These are phyloP conservation scores for Gymnopilus junonius DNA, from an alignment of 768 basidiomycete species.

Conservation along the genomic window DNA sequence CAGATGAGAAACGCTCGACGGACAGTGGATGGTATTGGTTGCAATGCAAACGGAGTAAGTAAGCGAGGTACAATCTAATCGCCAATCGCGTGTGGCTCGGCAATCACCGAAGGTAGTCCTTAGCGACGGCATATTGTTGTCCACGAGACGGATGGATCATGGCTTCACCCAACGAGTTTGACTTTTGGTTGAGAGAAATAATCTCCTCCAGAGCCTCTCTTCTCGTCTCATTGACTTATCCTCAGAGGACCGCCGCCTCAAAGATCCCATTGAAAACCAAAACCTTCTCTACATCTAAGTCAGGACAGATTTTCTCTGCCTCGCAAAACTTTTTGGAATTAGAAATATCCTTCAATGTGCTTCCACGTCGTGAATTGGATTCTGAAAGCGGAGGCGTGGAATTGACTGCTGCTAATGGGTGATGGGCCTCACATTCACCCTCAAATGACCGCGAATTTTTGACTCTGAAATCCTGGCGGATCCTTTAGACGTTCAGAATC, in stretches of 20 bases:
- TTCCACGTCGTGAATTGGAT: neutral
- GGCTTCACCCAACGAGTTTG: neutral
- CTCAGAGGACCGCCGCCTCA: neutral
- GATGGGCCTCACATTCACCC: neutral
- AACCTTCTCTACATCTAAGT: neutral
- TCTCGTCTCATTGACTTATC: neutral
- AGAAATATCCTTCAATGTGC: neutral
- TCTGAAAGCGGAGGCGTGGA: neutral
- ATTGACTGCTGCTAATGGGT: neutral
- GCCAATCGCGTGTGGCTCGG: neutral
- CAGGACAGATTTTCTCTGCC: neutral
- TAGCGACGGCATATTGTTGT: conserved; percentile 3
- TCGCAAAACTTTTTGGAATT: neutral
- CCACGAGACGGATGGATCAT: conserved; percentile 2
- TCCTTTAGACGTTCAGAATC: neutral
- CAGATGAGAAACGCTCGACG: neutral
- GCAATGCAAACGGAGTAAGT: conserved; percentile 5
- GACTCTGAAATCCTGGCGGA: neutral
- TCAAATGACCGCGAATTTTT: neutral
- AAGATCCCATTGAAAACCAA: neutral
- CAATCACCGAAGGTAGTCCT: conserved; percentile 10
- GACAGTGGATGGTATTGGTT: neutral
- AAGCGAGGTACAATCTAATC: conserved; percentile 6
- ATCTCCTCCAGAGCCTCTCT: neutral
- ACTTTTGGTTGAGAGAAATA: neutral